Conservation (phyloP, 2,329 filamentous ascomycete genomes). For the Emericellopsis cladophorae region DNA sequence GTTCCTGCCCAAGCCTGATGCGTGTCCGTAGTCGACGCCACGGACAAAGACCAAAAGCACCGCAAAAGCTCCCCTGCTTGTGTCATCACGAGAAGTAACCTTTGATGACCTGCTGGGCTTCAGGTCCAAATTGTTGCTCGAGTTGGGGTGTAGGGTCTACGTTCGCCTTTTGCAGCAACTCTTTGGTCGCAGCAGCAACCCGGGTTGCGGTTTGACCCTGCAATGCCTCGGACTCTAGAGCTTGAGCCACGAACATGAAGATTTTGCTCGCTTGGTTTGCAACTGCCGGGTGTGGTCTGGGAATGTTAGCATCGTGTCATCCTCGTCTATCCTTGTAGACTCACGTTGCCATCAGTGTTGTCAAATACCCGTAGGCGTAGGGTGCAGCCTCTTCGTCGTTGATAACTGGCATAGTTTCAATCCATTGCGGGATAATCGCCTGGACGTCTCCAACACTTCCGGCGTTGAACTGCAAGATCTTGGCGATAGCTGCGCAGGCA, state of each 20-base stretch:
- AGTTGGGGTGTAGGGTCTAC: slow-evolving; percentile 68
- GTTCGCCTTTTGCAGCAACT: slow-evolving; percentile 59
- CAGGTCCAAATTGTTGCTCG: slow-evolving; percentile 54
- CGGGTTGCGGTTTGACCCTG: slow-evolving; percentile 70
- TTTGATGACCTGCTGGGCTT: slow-evolving; percentile 70
- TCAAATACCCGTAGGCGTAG: slow-evolving; percentile 86
- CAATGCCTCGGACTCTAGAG: slow-evolving; percentile 80
- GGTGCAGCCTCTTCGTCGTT: slow-evolving; percentile 97
- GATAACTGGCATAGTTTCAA: slow-evolving; percentile 79
- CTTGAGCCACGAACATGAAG: slow-evolving; percentile 76
- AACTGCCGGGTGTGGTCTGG: slow-evolving; percentile 75
- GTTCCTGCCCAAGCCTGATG: no score
- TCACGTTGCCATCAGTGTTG: slow-evolving; percentile 88
- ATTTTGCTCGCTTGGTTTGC: slow-evolving; percentile 65
- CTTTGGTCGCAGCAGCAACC: slow-evolving; percentile 67
- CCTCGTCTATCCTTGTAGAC: slow-evolving; percentile 22
- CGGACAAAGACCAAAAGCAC: no score
- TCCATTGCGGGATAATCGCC: slow-evolving; percentile 70
- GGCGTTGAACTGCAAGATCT: slow-evolving; percentile 86
- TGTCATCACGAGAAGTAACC: slow-evolving; percentile 47
- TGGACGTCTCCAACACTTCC: slow-evolving; percentile 64
- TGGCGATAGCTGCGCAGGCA: slow-evolving; percentile 89
- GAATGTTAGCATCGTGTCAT: neutral
- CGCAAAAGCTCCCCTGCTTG: no score
- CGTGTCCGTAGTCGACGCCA: no score